Evolutionary conservation across 2,329 filamentous ascomycete genomes (phyloP).

Genomic region (Neofusicoccum ribis): DNA sequence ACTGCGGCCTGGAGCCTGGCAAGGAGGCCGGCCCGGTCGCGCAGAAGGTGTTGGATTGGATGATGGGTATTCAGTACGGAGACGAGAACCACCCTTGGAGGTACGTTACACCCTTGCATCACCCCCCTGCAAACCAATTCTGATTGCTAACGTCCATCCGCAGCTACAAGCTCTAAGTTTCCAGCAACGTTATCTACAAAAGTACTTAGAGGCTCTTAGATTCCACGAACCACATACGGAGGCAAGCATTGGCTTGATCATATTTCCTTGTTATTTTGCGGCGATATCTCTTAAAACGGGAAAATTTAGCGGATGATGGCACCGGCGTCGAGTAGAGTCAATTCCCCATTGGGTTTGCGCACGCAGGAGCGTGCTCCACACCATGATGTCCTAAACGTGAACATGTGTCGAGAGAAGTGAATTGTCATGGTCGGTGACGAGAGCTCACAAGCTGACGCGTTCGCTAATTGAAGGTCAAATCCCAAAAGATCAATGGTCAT

Average conservation of each 20-base stretch:
- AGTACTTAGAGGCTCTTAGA: conserved; percentile 8
- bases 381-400: not conserved
- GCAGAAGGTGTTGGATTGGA: conserved; percentile 90
- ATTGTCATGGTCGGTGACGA: too few relatives aligned
- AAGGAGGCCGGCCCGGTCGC: conserved; percentile 89
- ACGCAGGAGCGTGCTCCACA: conserved; percentile 10
- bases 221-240: conserved; percentile 1
- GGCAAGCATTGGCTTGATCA: not conserved
- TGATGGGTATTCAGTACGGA: conserved; percentile 92
- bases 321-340: conserved; percentile 16
- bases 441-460: too few relatives aligned
- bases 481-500: too few relatives aligned
- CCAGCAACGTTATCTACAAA: not conserved
- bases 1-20: conserved; percentile 76
- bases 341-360: not conserved
- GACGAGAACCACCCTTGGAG: conserved; percentile 93
- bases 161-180: conserved; percentile 12
- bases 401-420: not conserved
- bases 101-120: conserved; percentile 43
- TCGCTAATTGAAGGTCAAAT: too few relatives aligned
- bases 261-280: not conserved
- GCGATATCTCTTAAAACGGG: not conserved
- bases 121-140: not conserved
- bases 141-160: not conserved
- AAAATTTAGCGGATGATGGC: not conserved